phyloP scores from a whole-genome alignment of 2,329 filamentous ascomycete genomes.

The Sarocladium kiliense region DNA sequence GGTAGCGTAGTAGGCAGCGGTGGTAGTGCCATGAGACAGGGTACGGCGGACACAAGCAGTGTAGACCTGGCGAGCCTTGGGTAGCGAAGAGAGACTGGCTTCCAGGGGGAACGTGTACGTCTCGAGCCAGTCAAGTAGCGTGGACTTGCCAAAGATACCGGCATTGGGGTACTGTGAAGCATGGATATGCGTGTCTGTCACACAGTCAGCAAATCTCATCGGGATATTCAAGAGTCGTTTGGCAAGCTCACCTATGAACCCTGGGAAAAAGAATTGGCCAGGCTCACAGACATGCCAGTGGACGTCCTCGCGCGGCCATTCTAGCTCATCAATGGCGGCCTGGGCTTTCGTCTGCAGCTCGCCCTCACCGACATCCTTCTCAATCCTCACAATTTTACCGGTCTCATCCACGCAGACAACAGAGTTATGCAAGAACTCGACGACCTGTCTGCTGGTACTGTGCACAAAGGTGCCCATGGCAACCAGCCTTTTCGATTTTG shows the following conservation, averaged over 20 bases:
- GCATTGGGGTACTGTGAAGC: slow-evolving; percentile 92
- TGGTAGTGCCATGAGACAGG: slow-evolving; percentile 86
- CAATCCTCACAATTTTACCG: slow-evolving; percentile 46
- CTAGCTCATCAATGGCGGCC: slow-evolving; percentile 26
- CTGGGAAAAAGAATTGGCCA: slow-evolving; percentile 75
- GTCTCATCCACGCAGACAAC: slow-evolving; percentile 44
- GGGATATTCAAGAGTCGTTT: neutral
- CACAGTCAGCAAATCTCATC: slow-evolving; percentile 12
- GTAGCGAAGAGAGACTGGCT: slow-evolving; percentile 60
- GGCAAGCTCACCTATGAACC: slow-evolving; percentile 63
- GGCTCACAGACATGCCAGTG: slow-evolving; percentile 30
- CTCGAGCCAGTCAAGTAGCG: slow-evolving; percentile 87
- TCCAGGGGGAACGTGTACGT: slow-evolving; percentile 96
- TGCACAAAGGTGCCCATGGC: slow-evolving; percentile 54
- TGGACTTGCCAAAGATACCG: slow-evolving; percentile 89
- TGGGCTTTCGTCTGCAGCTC: neutral
- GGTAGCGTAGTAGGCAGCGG: slow-evolving; percentile 91
- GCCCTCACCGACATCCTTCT: slow-evolving; percentile 24
- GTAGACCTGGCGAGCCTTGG: slow-evolving; percentile 68
- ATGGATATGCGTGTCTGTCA: slow-evolving; percentile 85
- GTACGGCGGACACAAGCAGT: slow-evolving; percentile 72
- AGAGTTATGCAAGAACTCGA: slow-evolving; percentile 46
- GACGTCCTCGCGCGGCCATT: slow-evolving; percentile 38
- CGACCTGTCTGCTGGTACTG: slow-evolving; percentile 39
- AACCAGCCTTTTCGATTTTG: slow-evolving; percentile 32